Percentiles rank a stretch among this genome's conserved stretches.
Evolutionary conservation across 2,329 filamentous ascomycete species (phyloP).

Genomic region (Phaeosphaeria sp.): DNA sequence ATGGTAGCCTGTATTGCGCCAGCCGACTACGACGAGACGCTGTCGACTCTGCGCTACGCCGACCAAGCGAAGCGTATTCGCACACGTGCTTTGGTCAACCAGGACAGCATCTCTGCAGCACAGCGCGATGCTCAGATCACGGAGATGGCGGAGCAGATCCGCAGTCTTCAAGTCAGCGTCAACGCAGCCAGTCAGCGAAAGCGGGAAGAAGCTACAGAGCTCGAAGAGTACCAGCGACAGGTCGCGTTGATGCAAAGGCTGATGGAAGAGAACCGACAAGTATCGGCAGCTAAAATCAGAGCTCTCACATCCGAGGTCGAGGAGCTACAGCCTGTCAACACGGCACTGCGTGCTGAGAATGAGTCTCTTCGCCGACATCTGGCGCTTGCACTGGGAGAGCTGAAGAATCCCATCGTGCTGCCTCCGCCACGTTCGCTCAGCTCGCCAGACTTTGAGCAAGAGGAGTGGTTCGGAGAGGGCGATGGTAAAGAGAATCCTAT

Average conservation of each 20-base stretch:
- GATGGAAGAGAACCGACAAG: slow-evolving; percentile 92
- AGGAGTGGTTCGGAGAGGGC: slow-evolving; percentile 34
- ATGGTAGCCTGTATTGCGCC: slow-evolving; percentile 99
- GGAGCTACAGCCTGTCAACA: slow-evolving; percentile 53
- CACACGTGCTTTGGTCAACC: slow-evolving; percentile 92
- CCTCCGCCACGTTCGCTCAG: slow-evolving; percentile 43
- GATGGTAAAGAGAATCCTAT: slow-evolving; percentile 33
- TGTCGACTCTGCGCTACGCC: slow-evolving; percentile 94
- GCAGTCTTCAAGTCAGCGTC: slow-evolving; percentile 77
- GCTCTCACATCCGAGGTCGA: slow-evolving; percentile 67
- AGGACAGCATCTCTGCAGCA: slow-evolving; percentile 89
- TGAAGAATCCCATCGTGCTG: slow-evolving; percentile 88
- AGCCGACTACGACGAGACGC: slow-evolving; percentile 94
- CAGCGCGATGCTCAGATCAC: slow-evolving; percentile 93
- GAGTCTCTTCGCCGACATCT: slow-evolving; percentile 88
- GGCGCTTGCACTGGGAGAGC: slow-evolving; percentile 80
- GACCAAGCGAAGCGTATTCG: slow-evolving; percentile 98
- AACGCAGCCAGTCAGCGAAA: slow-evolving; percentile 67
- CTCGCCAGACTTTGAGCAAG: slow-evolving; percentile 41
- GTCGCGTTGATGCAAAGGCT: slow-evolving; percentile 89
- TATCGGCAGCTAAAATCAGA: slow-evolving; percentile 92
- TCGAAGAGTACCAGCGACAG: slow-evolving; percentile 94
- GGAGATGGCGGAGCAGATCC: slow-evolving; percentile 95
- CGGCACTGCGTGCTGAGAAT: slow-evolving; percentile 74
- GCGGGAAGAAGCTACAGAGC: slow-evolving; percentile 80